phyloP scores from a whole-genome alignment of 768 basidiomycete genomes.

The Boletus vinaceobasis region DNA sequence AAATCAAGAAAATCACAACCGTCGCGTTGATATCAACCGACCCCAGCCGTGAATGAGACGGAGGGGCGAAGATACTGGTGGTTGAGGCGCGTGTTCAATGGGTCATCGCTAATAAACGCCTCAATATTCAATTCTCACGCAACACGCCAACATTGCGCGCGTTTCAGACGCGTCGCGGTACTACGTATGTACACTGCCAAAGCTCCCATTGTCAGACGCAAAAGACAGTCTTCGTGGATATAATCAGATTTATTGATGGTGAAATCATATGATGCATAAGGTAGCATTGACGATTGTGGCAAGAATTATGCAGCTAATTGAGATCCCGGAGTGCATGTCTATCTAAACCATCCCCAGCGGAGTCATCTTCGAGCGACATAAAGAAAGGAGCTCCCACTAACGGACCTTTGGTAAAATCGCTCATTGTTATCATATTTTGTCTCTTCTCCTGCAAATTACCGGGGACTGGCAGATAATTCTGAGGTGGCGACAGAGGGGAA shows the following conservation, averaged over 20 bases:
- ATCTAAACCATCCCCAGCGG: constrained; percentile 12
- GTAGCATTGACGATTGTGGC: not conserved
- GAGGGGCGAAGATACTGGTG: constrained; percentile 5
- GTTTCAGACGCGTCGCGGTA: constrained; percentile 19
- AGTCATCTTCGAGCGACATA: constrained; percentile 7
- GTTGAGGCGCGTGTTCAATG: constrained; percentile 1
- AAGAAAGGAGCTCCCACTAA: constrained; percentile 4
- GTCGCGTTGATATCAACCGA: not conserved
- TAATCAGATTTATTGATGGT: not conserved
- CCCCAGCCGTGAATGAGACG: not conserved
- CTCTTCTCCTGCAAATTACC: constrained; percentile 5
- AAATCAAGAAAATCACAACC: constrained; percentile 5
- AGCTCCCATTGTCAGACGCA: not conserved
- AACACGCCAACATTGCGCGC: constrained; percentile 22
- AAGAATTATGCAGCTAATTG: constrained; percentile 15
- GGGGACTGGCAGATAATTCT: constrained; percentile 35
- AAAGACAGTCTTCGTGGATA: not conserved
- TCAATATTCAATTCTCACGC: constrained; percentile 28
- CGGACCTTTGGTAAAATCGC: not conserved
- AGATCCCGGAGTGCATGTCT: constrained; percentile 24
- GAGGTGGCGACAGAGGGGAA: constrained; percentile 58
- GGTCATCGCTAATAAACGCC: constrained; percentile 9
- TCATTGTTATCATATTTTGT: not conserved
- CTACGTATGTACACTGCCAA: not conserved
- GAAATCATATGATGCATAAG: constrained; percentile 1